phyloP scores from a whole-genome alignment of 1,284 basidiomycete species.

The Dichomitus squalens region DNA sequence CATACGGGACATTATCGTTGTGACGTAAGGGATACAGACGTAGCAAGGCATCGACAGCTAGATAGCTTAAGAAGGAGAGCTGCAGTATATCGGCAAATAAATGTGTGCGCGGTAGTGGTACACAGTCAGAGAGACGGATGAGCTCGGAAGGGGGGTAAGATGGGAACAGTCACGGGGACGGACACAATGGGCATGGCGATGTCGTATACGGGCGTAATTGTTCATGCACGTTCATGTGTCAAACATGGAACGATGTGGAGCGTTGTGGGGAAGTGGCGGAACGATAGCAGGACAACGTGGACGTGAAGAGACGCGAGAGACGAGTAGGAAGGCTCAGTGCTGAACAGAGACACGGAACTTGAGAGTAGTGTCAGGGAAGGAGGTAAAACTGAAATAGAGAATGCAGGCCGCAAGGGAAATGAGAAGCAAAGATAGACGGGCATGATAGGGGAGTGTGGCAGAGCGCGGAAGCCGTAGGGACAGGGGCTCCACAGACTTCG shows the following conservation, averaged over 20 bases:
- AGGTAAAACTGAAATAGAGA: slow-evolving; percentile 8
- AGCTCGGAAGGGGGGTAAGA: not conserved
- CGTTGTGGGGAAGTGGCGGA: not conserved
- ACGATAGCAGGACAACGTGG: not conserved
- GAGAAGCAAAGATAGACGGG: slow-evolving; percentile 13
- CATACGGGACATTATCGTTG: not conserved
- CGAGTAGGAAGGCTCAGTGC: not conserved
- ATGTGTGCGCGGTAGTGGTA: not conserved
- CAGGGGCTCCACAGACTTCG: not conserved
- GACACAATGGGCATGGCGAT: not conserved
- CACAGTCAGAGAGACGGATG: too few relatives aligned
- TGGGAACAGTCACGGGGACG: too few relatives aligned
- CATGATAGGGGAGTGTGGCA: not conserved
- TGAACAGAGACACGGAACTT: not conserved
- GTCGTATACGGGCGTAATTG: not conserved
- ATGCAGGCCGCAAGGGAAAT: slow-evolving; percentile 12
- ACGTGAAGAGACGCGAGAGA: not conserved
- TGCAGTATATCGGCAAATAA: not conserved
- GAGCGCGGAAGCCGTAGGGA: not conserved
- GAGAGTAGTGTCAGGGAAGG: slow-evolving; percentile 8
- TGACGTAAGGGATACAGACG: not conserved
- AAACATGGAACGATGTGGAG: not conserved
- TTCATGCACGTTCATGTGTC: not conserved
- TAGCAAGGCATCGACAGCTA: not conserved
- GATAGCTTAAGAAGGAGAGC: slow-evolving; percentile 4